Evolutionary conservation across 768 basidiomycete species (phyloP).

Genomic region (Amanita inopinata): DNA sequence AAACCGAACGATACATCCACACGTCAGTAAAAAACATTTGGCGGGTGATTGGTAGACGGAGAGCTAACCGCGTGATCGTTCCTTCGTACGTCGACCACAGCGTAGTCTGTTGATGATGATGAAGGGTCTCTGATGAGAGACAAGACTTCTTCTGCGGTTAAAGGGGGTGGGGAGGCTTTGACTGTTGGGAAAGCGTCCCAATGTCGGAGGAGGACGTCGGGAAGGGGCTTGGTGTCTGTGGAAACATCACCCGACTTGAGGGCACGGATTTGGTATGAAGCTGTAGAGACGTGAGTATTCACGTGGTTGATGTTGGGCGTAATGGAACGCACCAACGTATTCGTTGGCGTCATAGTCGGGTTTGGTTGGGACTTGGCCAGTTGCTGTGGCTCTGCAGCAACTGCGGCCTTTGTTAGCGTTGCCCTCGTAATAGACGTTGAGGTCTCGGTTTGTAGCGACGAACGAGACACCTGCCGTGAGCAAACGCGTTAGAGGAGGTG

Average conservation of each 20-base stretch:
- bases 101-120: constrained; percentile 18
- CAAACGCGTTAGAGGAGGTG: no score
- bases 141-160: constrained; percentile 30
- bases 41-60: no score
- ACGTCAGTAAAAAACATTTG: not conserved
- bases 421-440: constrained; percentile 25
- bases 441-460: constrained; percentile 29
- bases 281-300: constrained; percentile 16
- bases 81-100: constrained; percentile 41
- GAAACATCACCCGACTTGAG: constrained; percentile 20
- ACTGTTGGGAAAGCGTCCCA: constrained; percentile 45
- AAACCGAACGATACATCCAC: not conserved
- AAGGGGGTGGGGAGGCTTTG: constrained; percentile 20
- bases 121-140: constrained; percentile 18
- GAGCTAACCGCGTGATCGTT: constrained; percentile 34
- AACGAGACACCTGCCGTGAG: constrained; percentile 30
- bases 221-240: constrained; percentile 5
- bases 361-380: constrained; percentile 5
- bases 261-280: constrained; percentile 39
- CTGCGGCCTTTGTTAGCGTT: constrained; percentile 7
- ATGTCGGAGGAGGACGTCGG: constrained; percentile 32
- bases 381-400: constrained; percentile 12
- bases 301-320: not conserved
- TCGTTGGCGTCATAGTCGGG: constrained; percentile 31
- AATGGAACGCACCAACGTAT: constrained; percentile 29